Conservation (phyloP, 768 basidiomycete genomes). For the Porpolomopsis calyptriformis region DNA sequence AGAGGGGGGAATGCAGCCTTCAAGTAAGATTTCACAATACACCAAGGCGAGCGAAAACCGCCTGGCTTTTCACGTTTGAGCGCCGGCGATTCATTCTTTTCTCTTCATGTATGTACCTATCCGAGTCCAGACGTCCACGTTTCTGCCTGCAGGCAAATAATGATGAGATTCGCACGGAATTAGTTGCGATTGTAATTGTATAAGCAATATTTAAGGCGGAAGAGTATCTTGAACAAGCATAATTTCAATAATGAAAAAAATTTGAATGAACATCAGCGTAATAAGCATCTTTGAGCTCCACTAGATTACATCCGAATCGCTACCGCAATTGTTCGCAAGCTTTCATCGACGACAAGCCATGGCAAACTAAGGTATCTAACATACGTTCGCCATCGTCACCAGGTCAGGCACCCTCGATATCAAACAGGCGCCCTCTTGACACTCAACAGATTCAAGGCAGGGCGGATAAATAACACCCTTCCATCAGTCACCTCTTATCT, state of each 20-base stretch:
- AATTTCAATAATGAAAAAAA: too few relatives aligned
- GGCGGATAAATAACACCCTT: conserved; percentile 15
- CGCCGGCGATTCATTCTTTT: conserved; percentile 1
- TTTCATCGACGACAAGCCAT: too few relatives aligned
- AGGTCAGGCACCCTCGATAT: background rate
- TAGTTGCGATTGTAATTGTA: conserved; percentile 35
- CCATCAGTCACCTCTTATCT: conserved; percentile 47
- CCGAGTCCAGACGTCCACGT: conserved; percentile 55
- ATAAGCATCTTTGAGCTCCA: too few relatives aligned
- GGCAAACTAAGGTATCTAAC: too few relatives aligned
- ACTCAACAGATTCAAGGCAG: conserved; percentile 8
- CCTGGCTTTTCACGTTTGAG: background rate
- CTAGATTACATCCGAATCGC: too few relatives aligned
- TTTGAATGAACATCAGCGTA: background rate
- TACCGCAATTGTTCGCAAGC: too few relatives aligned
- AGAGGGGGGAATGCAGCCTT: background rate
- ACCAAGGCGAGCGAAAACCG: background rate
- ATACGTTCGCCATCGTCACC: too few relatives aligned
- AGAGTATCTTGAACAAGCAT: background rate
- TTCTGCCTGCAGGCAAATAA: conserved; percentile 66
- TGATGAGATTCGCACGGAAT: conserved; percentile 29
- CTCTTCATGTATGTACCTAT: background rate
- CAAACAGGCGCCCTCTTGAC: too few relatives aligned
- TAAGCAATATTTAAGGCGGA: conserved; percentile 19
- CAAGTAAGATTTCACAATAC: background rate